phyloP scores from a whole-genome alignment of 345 rosid genomes.

The Eucalyptus rudis region DNA sequence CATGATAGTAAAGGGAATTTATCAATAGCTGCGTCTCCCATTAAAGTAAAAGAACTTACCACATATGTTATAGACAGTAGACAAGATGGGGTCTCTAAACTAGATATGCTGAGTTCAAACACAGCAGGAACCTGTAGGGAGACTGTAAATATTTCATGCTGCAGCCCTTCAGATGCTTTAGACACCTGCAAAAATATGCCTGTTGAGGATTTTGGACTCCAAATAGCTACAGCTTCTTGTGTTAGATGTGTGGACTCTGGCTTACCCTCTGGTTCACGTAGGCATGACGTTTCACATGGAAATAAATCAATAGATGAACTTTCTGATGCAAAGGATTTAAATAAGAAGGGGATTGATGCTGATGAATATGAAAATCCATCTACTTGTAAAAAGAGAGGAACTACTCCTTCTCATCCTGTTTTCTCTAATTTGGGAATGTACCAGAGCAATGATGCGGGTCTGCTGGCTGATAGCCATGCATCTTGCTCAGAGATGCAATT shows the following conservation, averaged over 20 bases:
- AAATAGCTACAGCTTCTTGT: not conserved
- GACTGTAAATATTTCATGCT: slow-evolving; percentile 5
- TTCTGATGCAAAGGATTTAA: slow-evolving; percentile 9
- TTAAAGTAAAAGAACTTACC: slow-evolving; percentile 10
- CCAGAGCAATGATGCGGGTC: slow-evolving; percentile 3
- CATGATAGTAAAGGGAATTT: slow-evolving; percentile 8
- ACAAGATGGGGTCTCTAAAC: slow-evolving; percentile 1
- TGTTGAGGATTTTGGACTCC: slow-evolving; percentile 9
- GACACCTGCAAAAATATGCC: slow-evolving; percentile 25
- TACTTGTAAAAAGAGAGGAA: slow-evolving; percentile 14
- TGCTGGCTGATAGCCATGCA: slow-evolving; percentile 2
- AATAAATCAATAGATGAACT: slow-evolving; percentile 6
- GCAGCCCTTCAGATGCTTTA: slow-evolving; percentile 8
- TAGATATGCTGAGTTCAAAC: slow-evolving; percentile 20
- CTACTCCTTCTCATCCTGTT: slow-evolving; percentile 10
- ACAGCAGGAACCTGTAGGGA: slow-evolving; percentile 2
- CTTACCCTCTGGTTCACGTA: not conserved
- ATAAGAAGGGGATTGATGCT: slow-evolving; percentile 3
- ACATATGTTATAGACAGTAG: not conserved
- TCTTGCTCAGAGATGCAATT: slow-evolving; percentile 8
- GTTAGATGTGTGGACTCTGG: not conserved
- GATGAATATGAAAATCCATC: slow-evolving; percentile 3
- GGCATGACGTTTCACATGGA: not conserved
- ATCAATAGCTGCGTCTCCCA: not conserved
- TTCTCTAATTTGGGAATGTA: slow-evolving; percentile 7